Evolutionary conservation across 495 filamentous ascomycete species (phyloP), one percentile per base, ranked within the genome.

Genomic region (Penicillium canariense): DNA sequence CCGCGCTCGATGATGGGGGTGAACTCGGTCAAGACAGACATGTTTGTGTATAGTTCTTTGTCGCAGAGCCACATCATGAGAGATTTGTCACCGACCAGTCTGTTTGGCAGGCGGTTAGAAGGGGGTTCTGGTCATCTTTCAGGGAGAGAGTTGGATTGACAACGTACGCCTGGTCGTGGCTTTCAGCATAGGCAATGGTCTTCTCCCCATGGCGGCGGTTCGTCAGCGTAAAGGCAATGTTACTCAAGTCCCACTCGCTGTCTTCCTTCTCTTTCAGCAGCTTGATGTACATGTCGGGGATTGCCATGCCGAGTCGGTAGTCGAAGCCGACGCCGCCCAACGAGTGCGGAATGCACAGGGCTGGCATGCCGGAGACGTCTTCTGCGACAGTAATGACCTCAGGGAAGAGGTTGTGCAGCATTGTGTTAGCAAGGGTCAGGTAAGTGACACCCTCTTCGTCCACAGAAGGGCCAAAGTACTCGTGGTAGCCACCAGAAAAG

Each of bases 231-330:
- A 84, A 90, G 62, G 84, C 81, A 50, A 98, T 86, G 56, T 80
- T 85, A 31, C 83, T 87, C 63, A 98, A 89, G 63, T 97, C 90
- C 94, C 94, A 98, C 8, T 96, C 88, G 60, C 85, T 82, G 61
- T 98, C 94, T 55, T 87, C 76, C 71, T 89, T 87, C 70, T 97
- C 95, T 70, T 98, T 98, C 47, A 98, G 74, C 65, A 91, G 86
- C 75, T 97, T 98, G 81, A 98, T 98, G 81, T 94, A 98, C 87
- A 97, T 87, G 72, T 98, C 94, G 12, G 94, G 94, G 60, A 98
- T 86, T 9, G 94, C 94, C 94, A 98, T 98, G 43, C 91, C 94
- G 17, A 98, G 85, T 59, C 94, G 83, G 72, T 98, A 98, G 73
- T 98, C 94, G 68, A 98, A 98, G 12, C 94, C 94, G 54, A 96